These are phyloP conservation scores for Saposhnikovia divaricata DNA, from an alignment of 129 eudicot species.

Conservation along the genomic window DNA sequence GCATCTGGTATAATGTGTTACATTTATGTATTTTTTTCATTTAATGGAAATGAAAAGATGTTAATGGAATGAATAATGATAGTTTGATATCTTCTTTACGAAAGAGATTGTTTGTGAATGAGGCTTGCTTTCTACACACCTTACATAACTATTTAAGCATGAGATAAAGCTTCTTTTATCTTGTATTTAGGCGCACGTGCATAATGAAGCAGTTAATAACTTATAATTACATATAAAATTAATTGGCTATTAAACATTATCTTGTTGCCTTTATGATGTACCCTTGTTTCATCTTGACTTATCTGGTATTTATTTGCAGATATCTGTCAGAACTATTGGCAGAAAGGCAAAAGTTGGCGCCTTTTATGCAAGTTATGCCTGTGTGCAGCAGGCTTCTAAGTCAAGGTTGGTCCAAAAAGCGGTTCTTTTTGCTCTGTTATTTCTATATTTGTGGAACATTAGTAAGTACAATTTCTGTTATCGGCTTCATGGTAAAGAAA, in stretches of 20 bases:
- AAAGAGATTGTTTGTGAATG: not conserved
- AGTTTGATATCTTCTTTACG: not conserved
- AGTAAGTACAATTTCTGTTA: not conserved
- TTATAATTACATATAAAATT: not conserved
- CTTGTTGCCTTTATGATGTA: not conserved
- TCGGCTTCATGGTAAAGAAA: not conserved
- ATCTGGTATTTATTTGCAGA: slow-evolving; percentile 25
- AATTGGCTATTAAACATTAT: not conserved
- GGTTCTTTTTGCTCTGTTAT: not conserved
- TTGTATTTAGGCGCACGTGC: not conserved
- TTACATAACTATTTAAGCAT: not conserved
- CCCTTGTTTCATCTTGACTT: slow-evolving; percentile 1
- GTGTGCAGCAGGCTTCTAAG: slow-evolving; percentile 66
- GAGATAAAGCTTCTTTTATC: not conserved
- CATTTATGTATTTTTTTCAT: not conserved
- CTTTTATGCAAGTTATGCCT: slow-evolving; percentile 68
- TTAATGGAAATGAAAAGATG: not conserved
- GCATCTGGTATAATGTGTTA: not conserved
- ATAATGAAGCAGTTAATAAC: not conserved
- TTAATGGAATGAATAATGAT: not conserved
- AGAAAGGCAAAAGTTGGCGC: slow-evolving; percentile 66
- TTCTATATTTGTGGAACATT: not conserved
- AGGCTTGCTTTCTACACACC: not conserved
- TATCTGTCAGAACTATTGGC: slow-evolving; percentile 61
- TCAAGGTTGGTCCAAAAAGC: slow-evolving; percentile 40